Evolutionary conservation across 2,329 filamentous ascomycete genomes (phyloP), one percentile per base, ranked within the genome.

Genomic region (Cephalotrichum gorgonifer): DNA sequence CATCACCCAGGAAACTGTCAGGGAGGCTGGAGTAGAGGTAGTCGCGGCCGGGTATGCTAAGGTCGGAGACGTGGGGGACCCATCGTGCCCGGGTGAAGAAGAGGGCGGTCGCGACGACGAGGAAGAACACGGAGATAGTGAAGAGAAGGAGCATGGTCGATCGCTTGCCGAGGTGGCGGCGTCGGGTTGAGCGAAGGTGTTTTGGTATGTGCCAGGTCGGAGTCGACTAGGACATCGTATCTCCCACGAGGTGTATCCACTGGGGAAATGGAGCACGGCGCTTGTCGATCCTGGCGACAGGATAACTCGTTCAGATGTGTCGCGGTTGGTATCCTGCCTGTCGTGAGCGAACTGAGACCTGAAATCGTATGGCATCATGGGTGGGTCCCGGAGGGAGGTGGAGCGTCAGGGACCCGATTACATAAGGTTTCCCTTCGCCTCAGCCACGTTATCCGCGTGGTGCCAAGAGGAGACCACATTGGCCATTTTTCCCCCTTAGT

Each of bases 41-140:
- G 53, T 76, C 67, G 54, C 74, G 64, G 57, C 73, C 68, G 47
- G 75, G 73, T 56, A 79, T 62, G 52, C 72, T 63, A 51, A 76
- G 70, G 27, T 82, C 72, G 50, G 84, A 81, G 43, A 95, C 66
- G 56, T 78, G 72, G 50, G 78, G 82, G 42, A 85, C 69, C 93
- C 93, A 97, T 68, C 74, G 75, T 50, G 75, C 66, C 57, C 91
- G 88, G 50, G 86, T 91, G 56, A 93, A 70, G 75, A 89, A 95
- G 59, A 93, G 81, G 51, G 73, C 79, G 50, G 88, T 93, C 52
- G 82, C 84, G 55, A 77, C 60, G 57, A 90, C 61, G 59, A 95
- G 74, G 62, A 86, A 75, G 57, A 84, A 65, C 63, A 95, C 77
- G 60, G 79, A 80, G 55, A 90, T 64, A 57, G 79, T 81, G 71